Evolutionary conservation across 805 yeast species (phyloP), one percentile per base, ranked within the genome.

Genomic region (Pichia occidentalis): DNA sequence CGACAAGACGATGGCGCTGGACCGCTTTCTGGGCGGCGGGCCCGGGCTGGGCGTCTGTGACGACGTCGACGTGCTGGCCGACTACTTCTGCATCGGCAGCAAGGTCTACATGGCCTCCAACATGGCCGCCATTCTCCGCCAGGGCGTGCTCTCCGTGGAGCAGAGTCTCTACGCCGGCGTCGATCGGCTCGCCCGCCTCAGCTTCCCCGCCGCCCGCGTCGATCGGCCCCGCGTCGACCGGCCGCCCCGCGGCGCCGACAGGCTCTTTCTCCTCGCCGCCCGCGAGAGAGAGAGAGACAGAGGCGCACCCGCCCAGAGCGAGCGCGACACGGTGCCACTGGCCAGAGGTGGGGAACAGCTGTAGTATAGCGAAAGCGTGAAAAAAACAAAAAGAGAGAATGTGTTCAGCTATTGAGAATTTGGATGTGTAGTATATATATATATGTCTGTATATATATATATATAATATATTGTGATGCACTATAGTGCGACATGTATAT

Each of bases 81-180:
- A 86, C 47, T 90, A 84, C 60, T 90, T 85, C 57, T 80, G 90
- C 32, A 77, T 87, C 28, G 95, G 96, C 4, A 94, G 95, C 14
- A 87, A 85, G 53, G 81, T 92, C 2, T 92, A 87, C 60, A 90
- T 85, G 76, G 81, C 96, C 0, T 97, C 97, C 0, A 64, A 75
- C 13, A 69, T 85, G 1, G 77, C 78, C 52, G 78, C 83, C 26
- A 71, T 88, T 3, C 65, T 90, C 6, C 7, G 26, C 13, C 36
- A 30, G 20, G 24, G 29, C 7, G 23, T 35, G 5, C 16, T 30
- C 21, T 12, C 30, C 8, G 19, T 36, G 2, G n/a, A 29, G 3
- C 18, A 29, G 10, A 22, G 34, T 4, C 7, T 36, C 3, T 16
- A 24, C 4, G 28, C 2, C 1, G 12, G 31, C 28, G 38, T 16